Evolutionary conservation across 495 filamentous ascomycete species (phyloP), one percentile per base, ranked within the genome.

Genomic region (Aspergillus ostianus): DNA sequence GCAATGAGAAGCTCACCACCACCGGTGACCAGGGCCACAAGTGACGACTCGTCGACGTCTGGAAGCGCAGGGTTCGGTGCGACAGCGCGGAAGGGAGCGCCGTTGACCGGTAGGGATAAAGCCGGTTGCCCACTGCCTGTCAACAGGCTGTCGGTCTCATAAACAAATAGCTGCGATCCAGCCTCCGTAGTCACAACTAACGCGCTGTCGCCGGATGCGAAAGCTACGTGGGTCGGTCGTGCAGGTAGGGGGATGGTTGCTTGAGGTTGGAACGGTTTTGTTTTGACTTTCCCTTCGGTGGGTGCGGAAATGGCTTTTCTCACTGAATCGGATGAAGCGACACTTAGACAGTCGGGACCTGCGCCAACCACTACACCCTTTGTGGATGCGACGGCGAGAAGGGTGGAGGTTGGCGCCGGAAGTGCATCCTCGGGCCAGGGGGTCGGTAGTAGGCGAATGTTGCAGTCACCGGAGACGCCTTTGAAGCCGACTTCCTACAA

Each of bases 321-420:
- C 23, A 97, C 80, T 2, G 86, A 79, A 26, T 90, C 84, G n/a
- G 92, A 92, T 10, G 79, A 87, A 12, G 91, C 87, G 51, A 99
- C 68, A 51, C 89, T 75, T 2, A 99, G 79, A 47, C 81, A 78
- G 63, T 94, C 87, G 27, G 93, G 93, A 12, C 89, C 87, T 54
- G 91, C 94, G 48, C 92, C 95, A 53, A 92, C 94, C 47, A 97
- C 79, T 6, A 98, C 77, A 19, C 91, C 92, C 73, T 87, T 88
- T 54, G 78, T 85, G 18, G 89, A 84, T 32, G 95, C 92, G 63
- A 98, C 82, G 66, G 87, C 87, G 51, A 99, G 79, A 44, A 99
- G 87, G n/a, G 91, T 90, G 47, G 89, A 84, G 23, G 88, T 92
- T 4, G 92, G 82, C 10, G 85, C 77, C n/a, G 94, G 95, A 50